These are phyloP conservation scores for Cubamyces sp. DNA, from an alignment of 768 basidiomycete genomes.

Conservation along the genomic window DNA sequence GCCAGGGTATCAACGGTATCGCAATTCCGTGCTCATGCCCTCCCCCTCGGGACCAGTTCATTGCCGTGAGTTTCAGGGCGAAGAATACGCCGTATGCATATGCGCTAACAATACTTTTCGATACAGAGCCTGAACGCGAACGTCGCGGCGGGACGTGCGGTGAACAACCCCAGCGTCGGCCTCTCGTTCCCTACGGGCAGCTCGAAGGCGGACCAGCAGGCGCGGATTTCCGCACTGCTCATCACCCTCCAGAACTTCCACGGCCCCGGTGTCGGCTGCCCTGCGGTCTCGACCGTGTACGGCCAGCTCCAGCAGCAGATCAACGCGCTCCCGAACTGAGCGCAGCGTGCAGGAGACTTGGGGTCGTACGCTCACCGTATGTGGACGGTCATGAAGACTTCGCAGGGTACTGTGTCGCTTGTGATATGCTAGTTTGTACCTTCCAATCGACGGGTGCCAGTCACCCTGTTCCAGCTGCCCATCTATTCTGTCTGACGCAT, in stretches of 20 bases:
- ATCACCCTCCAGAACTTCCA: constrained; percentile 76
- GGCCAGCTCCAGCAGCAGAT: constrained; percentile 24
- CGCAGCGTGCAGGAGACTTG: background rate
- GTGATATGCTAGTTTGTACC: constrained; percentile 22
- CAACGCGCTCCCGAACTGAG: constrained; percentile 23
- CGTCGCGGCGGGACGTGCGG: constrained; percentile 60
- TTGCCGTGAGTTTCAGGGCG: constrained; percentile 4
- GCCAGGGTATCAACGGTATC: constrained; percentile 38
- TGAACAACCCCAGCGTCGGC: constrained; percentile 63
- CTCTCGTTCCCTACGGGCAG: constrained; percentile 68
- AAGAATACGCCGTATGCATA: background rate
- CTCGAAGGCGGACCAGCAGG: constrained; percentile 52
- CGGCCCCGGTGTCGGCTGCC: constrained; percentile 71
- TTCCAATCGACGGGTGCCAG: constrained; percentile 26
- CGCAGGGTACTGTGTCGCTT: constrained; percentile 13
- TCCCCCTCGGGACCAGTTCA: constrained; percentile 32
- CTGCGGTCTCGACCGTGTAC: constrained; percentile 55
- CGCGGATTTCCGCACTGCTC: constrained; percentile 60
- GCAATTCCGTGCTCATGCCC: constrained; percentile 44
- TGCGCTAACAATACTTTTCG: background rate
- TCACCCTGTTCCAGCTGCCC: constrained; percentile 27
- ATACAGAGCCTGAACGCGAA: constrained; percentile 41
- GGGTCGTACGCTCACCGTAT: background rate
- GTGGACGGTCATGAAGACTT: background rate
- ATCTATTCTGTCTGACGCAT: background rate